Evolutionary conservation across 2,329 filamentous ascomycete genomes (phyloP).

Genomic region (Dendrostoma leiphaemia): DNA sequence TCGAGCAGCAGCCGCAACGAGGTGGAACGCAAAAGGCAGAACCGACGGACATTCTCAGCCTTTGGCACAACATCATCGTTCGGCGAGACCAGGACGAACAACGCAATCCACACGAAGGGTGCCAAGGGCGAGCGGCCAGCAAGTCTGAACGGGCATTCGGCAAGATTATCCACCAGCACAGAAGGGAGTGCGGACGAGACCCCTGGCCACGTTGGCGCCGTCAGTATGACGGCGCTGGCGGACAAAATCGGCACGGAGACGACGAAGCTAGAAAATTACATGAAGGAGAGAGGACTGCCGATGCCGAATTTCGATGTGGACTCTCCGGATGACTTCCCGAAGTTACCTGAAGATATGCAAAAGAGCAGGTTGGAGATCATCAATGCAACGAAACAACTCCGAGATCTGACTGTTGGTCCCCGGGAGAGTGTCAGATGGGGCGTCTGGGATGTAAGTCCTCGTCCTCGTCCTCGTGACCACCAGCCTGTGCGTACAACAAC

Average conservation of each 20-base stretch:
- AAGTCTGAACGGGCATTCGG: too few relatives aligned
- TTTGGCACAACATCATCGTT: constrained; percentile 23
- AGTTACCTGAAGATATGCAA: constrained; percentile 44
- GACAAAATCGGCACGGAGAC: constrained; percentile 47
- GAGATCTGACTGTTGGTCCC: constrained; percentile 46
- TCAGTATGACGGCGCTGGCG: constrained; percentile 44
- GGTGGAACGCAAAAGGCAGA: constrained; percentile 31
- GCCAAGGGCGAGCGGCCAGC: too few relatives aligned
- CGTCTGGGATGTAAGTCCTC: constrained; percentile 47
- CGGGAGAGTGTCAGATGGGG: constrained; percentile 51
- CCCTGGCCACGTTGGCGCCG: constrained; percentile 22
- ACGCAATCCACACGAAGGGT: not conserved
- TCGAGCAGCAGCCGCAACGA: constrained; percentile 20
- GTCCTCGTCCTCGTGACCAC: not conserved
- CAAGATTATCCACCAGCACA: not conserved
- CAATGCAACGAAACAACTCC: constrained; percentile 46
- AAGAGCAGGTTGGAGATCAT: constrained; percentile 46
- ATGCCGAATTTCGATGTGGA: constrained; percentile 45
- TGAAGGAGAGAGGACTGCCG: constrained; percentile 39
- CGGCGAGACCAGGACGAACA: constrained; percentile 21
- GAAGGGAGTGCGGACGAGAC: not conserved
- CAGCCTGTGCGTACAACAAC: not conserved
- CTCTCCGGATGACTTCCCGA: constrained; percentile 44
- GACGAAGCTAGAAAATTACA: constrained; percentile 46
- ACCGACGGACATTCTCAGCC: constrained; percentile 31